Percentiles rank a stretch among this genome's conserved stretches.
Conservation (phyloP, 2,329 filamentous ascomycete genomes). For the Penicillium sp. region DNA sequence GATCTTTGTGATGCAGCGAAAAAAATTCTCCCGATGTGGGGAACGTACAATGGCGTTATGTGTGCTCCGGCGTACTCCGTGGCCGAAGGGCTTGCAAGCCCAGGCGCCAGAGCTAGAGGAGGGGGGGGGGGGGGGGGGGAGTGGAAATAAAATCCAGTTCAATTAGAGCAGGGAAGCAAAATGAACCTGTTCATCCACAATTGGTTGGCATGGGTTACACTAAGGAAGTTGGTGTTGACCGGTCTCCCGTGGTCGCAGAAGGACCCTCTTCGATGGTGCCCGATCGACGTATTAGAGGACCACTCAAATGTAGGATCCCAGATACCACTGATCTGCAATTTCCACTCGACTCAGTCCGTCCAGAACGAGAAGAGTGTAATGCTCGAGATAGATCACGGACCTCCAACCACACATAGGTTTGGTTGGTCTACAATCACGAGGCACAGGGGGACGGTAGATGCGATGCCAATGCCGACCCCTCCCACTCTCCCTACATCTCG, state of each 20-base stretch:
- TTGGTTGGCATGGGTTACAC: not conserved
- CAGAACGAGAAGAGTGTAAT: not conserved
- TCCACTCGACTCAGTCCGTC: not conserved
- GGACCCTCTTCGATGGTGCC: constrained; percentile 4
- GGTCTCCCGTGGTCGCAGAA: constrained; percentile 4
- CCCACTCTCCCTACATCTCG: not conserved
- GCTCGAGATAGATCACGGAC: not conserved
- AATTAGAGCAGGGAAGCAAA: not conserved
- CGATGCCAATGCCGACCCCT: not conserved
- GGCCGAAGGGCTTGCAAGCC: not conserved
- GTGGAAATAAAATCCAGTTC: not conserved
- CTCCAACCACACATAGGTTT: not conserved
- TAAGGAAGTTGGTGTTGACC: not conserved
- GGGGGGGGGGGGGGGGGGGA: not conserved
- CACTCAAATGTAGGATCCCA: not conserved
- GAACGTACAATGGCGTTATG: not conserved
- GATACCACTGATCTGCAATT: not conserved
- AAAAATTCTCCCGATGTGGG: not conserved
- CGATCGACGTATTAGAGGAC: constrained; percentile 14
- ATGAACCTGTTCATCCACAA: not conserved
- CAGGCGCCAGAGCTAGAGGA: not conserved
- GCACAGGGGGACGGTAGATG: not conserved
- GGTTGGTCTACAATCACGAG: not conserved
- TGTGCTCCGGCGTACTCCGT: not conserved
- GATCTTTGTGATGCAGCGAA: not conserved